A percentile compares a stretch with the other conserved stretches of the same genome.
Conservation (phyloP, 805 yeast genomes). For the Candida montana region DNA sequence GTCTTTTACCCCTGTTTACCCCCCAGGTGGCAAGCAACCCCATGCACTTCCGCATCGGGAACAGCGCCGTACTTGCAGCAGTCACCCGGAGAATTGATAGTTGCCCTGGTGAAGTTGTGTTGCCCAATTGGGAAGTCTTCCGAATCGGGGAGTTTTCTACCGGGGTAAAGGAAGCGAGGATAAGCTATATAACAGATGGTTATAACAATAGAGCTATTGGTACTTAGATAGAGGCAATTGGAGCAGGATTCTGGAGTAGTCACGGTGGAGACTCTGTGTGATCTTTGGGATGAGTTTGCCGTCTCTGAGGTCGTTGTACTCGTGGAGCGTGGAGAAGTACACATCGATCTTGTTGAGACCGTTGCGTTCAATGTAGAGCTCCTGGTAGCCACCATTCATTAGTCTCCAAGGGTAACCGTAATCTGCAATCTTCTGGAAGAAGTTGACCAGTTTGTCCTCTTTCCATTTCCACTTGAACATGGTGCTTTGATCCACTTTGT, state of each 20-base stretch:
- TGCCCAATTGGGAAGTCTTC: not conserved
- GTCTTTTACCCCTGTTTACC: too few species aligned
- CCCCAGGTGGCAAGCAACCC: not conserved
- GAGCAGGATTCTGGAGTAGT: constrained; percentile 17
- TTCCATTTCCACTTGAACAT: constrained; percentile 7
- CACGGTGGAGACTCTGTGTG: constrained; percentile 14
- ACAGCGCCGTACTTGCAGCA: not conserved
- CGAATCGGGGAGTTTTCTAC: not conserved
- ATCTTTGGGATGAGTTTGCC: constrained; percentile 20
- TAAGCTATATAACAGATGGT: too few species aligned
- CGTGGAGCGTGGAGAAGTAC: constrained; percentile 18
- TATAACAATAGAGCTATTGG: too few species aligned
- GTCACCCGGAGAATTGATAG: constrained; percentile 6
- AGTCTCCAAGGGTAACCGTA: constrained; percentile 26
- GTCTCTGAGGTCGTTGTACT: constrained; percentile 21
- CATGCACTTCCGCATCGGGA: too few species aligned
- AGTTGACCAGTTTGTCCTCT: not conserved
- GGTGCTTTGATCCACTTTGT: constrained; percentile 1
- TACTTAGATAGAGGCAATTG: constrained; percentile 2
- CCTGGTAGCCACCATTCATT: constrained; percentile 24
- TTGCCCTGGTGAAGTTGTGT: constrained; percentile 9
- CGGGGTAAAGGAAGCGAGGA: too few species aligned
- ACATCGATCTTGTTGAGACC: constrained; percentile 13
- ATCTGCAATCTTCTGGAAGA: constrained; percentile 14
- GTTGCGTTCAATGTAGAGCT: constrained; percentile 11